Evolutionary conservation across 768 basidiomycete species (phyloP).

Genomic region (Kwoniella sp.): DNA sequence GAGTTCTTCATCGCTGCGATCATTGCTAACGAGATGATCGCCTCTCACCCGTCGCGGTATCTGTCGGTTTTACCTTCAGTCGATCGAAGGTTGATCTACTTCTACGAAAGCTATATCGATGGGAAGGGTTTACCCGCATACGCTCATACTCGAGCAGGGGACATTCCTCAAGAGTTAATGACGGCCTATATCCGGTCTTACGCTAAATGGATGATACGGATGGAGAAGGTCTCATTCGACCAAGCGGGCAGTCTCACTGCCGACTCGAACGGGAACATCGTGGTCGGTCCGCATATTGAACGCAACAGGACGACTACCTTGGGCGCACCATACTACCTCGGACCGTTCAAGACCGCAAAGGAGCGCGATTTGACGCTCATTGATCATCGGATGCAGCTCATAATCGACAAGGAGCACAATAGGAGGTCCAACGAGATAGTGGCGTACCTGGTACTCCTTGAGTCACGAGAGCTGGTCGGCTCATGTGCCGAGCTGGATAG

Average conservation of each 20-base stretch:
- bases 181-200: neutral
- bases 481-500: slow-evolving; percentile 15
- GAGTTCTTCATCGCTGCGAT: no score
- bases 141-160: neutral
- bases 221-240: slow-evolving; percentile 17
- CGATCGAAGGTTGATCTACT: slow-evolving; percentile 1
- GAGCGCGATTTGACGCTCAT: slow-evolving; percentile 14
- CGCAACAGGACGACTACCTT: slow-evolving; percentile 1
- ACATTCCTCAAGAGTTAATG: neutral
- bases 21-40: neutral
- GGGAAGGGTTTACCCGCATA: neutral
- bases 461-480: slow-evolving; percentile 12
- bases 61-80: neutral
- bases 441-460: slow-evolving; percentile 15
- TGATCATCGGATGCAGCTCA: slow-evolving; percentile 8
- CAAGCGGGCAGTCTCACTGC: slow-evolving; percentile 15
- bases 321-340: no score
- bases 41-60: neutral
- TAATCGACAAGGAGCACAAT: neutral
- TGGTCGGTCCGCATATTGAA: slow-evolving; percentile 14
- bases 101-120: neutral
- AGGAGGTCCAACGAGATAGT: neutral
- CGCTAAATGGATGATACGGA: slow-evolving; percentile 11
- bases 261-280: neutral
- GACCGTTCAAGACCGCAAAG: slow-evolving; percentile 19